Percentiles rank a stretch among this genome's conserved stretches.
Evolutionary conservation across 176 grass and related monocot genomes (phyloP).

Genomic region (Aegilops sharonensis): DNA sequence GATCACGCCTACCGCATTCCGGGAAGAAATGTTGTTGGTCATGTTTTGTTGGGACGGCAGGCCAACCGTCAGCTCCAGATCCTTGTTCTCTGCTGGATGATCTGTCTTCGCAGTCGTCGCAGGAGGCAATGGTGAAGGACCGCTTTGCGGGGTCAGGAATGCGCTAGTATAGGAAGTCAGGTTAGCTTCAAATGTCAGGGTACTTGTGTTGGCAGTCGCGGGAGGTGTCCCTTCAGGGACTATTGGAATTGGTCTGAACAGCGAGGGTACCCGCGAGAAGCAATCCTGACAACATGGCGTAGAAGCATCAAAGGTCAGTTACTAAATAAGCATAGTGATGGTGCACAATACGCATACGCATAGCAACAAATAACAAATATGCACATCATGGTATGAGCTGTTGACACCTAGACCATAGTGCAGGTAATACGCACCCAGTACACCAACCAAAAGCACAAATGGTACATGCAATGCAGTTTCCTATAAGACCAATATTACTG

Average conservation of each 20-base stretch:
- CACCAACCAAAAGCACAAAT: constrained; percentile 1
- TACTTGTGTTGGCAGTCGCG: constrained; percentile 5
- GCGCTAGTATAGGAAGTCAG: constrained; percentile 26
- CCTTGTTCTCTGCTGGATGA: constrained; percentile 28
- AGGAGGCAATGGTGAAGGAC: constrained; percentile 11
- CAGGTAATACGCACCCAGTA: not conserved
- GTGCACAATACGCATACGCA: not conserved
- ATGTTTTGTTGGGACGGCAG: constrained; percentile 46
- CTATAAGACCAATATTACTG: constrained; percentile 3
- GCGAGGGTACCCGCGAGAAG: constrained; percentile 27
- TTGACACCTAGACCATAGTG: not conserved
- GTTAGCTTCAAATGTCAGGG: constrained; percentile 37
- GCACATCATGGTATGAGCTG: not conserved
- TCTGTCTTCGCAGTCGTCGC: not conserved
- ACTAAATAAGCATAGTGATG: not conserved
- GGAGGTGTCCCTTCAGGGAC: constrained; percentile 19
- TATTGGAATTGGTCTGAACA: constrained; percentile 31
- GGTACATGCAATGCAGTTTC: not conserved
- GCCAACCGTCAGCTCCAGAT: constrained; percentile 50
- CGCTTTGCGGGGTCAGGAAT: constrained; percentile 20
- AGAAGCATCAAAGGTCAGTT: constrained; percentile 8
- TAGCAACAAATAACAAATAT: constrained; percentile 7
- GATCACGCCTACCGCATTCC: constrained; percentile 45
- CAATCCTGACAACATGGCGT: constrained; percentile 27
- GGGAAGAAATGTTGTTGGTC: constrained; percentile 47